Conservation (phyloP, 2,329 filamentous ascomycete species). For the Ascochyta koolunga region DNA sequence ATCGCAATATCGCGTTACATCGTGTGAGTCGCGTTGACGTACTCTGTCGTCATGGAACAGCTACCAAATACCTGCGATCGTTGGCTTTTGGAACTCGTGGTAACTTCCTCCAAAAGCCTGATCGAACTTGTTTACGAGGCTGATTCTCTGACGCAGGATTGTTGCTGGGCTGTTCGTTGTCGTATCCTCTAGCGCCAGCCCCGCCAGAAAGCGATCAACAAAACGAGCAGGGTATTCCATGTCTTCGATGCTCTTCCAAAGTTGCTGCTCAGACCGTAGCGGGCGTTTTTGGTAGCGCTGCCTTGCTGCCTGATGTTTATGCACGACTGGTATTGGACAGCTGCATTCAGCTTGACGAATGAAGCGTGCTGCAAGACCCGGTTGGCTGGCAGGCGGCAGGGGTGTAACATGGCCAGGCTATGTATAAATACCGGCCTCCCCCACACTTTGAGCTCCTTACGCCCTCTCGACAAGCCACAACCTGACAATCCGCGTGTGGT, state of each 20-base stretch:
- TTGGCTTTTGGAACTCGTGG: background rate
- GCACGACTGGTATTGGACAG: conserved; percentile 11
- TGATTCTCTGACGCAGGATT: background rate
- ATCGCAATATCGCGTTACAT: conserved; percentile 17
- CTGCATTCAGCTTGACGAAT: conserved; percentile 13
- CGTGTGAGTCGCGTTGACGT: conserved; percentile 12
- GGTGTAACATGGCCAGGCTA: conserved; percentile 16
- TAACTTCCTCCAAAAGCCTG: background rate
- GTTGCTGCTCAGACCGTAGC: conserved; percentile 4
- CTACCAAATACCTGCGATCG: background rate
- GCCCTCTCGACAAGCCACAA: conserved; percentile 49
- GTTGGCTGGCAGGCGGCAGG: conserved; percentile 18
- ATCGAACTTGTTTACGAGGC: background rate
- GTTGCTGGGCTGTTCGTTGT: conserved; percentile 8
- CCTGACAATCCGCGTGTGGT: conserved; percentile 49
- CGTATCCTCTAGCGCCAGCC: conserved; percentile 13
- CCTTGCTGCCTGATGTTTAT: conserved; percentile 19
- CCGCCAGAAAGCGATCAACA: conserved; percentile 18
- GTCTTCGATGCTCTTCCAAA: conserved; percentile 15
- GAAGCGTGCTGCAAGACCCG: conserved; percentile 10
- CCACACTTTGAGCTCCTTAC: conserved; percentile 38
- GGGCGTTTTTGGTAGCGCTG: conserved; percentile 7
- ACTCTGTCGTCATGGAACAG: conserved; percentile 1
- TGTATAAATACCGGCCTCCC: conserved; percentile 37
- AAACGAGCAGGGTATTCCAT: conserved; percentile 17